Evolutionary conservation across 768 basidiomycete genomes (phyloP), one percentile per base, ranked within the genome.

Genomic region (Chalciporus chontae): DNA sequence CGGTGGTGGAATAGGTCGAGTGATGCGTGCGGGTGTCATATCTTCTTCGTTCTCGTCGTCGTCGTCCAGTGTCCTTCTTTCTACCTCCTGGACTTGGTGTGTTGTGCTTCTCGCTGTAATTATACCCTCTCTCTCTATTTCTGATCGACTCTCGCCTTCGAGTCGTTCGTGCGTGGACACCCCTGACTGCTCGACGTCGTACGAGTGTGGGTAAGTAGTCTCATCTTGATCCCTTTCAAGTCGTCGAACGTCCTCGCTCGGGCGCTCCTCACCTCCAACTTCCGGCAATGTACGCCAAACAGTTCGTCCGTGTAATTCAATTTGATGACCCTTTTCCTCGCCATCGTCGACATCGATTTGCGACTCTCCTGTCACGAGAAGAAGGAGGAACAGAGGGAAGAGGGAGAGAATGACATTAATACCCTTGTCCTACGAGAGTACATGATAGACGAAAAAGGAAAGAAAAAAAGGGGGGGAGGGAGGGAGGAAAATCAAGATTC

Each of bases 401-500:
- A 31, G 29, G 13, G 24, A 40, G 23, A 52, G 21, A 15, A 45
- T 51, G 63, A 56, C 55, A 67, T 69, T 69, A 67, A 69, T 65
- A 69, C 54, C 54, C 64, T 43, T 49, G 47, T 26, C 40, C 58
- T 62, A 60, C 53, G 40, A 51, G 34, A 36, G 48, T 41, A 61
- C 53, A 59, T 53, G 40, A 54, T 57, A 49, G 42, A 63, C 48
- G 55, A 52, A 58, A 61, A 51, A 21, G 21, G 4, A 21, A 21
- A 21, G 4, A 21, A 56, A n/a, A 36, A 48, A 56, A 62, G 38
- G 23, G n/a, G 15, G 8, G 29, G 39, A 45, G 32, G 19, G 40
- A 39, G 44, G 11, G 14, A 32, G 23, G 54, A n/a, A 36, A 61
- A 62, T 74, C 57, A 75, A 66, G 52, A 75, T 69, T 77, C 71